Conservation (phyloP, 768 basidiomycete genomes). For the Asterophora lycoperdoides region DNA sequence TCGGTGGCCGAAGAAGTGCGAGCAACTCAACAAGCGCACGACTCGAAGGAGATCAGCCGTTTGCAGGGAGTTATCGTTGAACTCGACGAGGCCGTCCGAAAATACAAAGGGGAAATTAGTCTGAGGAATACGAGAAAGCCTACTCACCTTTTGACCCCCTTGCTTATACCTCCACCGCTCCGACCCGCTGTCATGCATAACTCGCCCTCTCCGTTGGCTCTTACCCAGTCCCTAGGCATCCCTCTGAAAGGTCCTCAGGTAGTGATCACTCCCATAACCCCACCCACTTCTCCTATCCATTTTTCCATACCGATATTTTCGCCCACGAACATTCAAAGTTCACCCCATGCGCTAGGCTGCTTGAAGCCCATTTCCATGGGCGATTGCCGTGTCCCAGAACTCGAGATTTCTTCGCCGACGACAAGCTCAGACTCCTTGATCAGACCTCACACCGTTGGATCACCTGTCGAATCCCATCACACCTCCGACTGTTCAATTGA, state of each 20-base stretch:
- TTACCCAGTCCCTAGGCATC: background rate
- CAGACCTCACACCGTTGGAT: background rate
- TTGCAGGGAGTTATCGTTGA: slow-evolving; percentile 48
- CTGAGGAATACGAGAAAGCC: slow-evolving; percentile 7
- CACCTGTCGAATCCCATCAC: background rate
- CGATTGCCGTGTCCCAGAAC: background rate
- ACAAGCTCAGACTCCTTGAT: background rate
- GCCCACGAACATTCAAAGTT: background rate
- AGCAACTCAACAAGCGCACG: slow-evolving; percentile 32
- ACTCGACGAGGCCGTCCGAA: slow-evolving; percentile 42
- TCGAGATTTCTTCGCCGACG: background rate
- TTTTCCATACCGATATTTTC: slow-evolving; percentile 1
- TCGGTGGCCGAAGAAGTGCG: slow-evolving; percentile 65
- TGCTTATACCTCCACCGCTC: slow-evolving; percentile 12
- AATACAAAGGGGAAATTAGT: slow-evolving; percentile 29
- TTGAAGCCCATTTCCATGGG: background rate
- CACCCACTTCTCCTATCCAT: slow-evolving; percentile 19
- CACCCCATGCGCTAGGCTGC: background rate
- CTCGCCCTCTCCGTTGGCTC: slow-evolving; percentile 4
- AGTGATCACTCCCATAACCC: slow-evolving; percentile 16
- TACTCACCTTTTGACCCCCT: slow-evolving; percentile 10
- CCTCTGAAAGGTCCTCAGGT: background rate
- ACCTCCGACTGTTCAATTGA: background rate
- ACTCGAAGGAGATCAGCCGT: slow-evolving; percentile 39
- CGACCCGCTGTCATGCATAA: background rate